Conservation (phyloP, 208 protist species). For the Acanthamoeba sp. region DNA sequence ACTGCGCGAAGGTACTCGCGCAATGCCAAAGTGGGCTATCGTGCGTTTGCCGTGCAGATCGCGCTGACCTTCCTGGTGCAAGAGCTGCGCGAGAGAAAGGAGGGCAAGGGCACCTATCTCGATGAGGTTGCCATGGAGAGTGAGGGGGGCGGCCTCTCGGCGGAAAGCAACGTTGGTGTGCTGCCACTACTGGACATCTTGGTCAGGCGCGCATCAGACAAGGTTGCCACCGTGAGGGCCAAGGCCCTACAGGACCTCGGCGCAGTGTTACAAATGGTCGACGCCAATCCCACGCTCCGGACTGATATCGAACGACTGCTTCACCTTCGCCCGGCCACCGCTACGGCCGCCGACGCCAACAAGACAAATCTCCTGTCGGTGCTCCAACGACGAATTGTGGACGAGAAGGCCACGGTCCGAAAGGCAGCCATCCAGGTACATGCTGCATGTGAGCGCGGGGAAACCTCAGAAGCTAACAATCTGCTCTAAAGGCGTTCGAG, state of each 20-base stretch:
- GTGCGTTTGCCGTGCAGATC: conserved; percentile 68
- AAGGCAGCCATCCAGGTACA: conserved; percentile 64
- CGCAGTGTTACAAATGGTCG: conserved; percentile 18
- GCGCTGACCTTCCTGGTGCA: conserved; percentile 21
- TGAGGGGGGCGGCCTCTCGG: background rate
- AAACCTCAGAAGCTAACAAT: no score
- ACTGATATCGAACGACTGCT: conserved; percentile 30
- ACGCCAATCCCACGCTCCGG: conserved; percentile 14
- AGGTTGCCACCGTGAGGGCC: conserved; percentile 49
- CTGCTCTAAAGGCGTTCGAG: conserved; percentile 11
- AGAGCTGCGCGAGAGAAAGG: conserved; percentile 46
- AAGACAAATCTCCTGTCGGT: conserved; percentile 59
- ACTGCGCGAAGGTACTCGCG: conserved; percentile 3
- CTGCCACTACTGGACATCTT: conserved; percentile 57
- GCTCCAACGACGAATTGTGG: conserved; percentile 57
- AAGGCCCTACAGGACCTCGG: conserved; percentile 58
- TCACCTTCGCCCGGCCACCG: background rate
- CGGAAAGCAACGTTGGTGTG: conserved; percentile 5
- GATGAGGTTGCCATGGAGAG: conserved; percentile 49
- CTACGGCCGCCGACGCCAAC: background rate
- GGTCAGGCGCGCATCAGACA: conserved; percentile 40
- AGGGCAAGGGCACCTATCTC: conserved; percentile 38
- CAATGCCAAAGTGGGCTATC: conserved; percentile 67
- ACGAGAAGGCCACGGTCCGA: conserved; percentile 66
- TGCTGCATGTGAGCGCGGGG: no score